phyloP scores from a whole-genome alignment of 176 grass and related monocot genomes.

The Zizania latifolia region DNA sequence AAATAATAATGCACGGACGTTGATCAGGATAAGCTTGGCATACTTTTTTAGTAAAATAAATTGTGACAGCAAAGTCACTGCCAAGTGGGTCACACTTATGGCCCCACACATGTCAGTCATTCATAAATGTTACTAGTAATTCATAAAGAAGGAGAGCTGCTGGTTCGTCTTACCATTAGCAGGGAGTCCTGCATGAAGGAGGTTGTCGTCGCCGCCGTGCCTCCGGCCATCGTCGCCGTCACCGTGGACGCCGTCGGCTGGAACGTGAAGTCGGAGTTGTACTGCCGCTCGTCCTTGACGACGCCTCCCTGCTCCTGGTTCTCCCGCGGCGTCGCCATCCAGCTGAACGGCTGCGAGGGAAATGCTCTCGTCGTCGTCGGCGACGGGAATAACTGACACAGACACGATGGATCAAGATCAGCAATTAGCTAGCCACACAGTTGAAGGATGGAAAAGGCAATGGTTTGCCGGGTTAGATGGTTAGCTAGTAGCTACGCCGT shows the following conservation, averaged over 20 bases:
- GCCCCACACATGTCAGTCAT: neutral
- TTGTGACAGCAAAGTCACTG: neutral
- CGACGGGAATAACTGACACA: constrained; percentile 63
- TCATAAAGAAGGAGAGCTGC: neutral
- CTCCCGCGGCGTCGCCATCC: constrained; percentile 32
- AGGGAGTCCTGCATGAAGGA: constrained; percentile 26
- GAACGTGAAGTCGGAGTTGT: constrained; percentile 65
- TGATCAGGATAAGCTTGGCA: neutral
- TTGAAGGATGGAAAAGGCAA: neutral
- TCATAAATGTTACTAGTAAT: neutral
- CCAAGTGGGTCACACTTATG: neutral
- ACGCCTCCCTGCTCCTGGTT: constrained; percentile 20
- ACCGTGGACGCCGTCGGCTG: constrained; percentile 24
- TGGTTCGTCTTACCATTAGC: constrained; percentile 32
- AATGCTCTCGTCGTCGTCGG: constrained; percentile 67
- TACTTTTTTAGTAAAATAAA: neutral
- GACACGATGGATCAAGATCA: neutral
- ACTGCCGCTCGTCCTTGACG: constrained; percentile 46
- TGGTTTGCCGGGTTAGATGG: no score
- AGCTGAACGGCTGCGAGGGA: constrained; percentile 55
- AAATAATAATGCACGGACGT: neutral
- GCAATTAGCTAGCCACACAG: neutral
- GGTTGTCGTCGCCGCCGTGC: neutral
- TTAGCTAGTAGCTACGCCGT: neutral
- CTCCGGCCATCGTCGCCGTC: neutral